Conservation (phyloP, 1,284 basidiomycete species). For the Pseudozyma thailandica region DNA sequence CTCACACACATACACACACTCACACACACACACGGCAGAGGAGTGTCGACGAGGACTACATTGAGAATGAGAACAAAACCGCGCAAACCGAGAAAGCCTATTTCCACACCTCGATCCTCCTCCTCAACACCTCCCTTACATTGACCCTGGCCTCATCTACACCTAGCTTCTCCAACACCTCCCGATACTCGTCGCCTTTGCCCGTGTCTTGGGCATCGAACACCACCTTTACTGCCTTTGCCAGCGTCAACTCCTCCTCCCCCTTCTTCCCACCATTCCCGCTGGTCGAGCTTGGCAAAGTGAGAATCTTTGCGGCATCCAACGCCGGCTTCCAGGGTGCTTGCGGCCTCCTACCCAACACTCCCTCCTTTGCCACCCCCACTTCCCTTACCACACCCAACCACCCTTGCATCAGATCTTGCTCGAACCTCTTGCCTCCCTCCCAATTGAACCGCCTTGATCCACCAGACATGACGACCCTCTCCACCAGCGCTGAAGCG, state of each 20-base stretch:
- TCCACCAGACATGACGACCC: conserved; percentile 57
- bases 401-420: conserved; percentile 58
- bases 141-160: conserved; percentile 28
- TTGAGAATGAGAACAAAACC: neutral
- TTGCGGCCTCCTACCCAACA: conserved; percentile 52
- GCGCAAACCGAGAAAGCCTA: neutral
- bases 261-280: neutral
- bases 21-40: too few species aligned
- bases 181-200: conserved; percentile 8
- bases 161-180: conserved; percentile 16
- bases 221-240: conserved; percentile 25
- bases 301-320: conserved; percentile 26
- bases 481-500: conserved; percentile 48
- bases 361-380: neutral
- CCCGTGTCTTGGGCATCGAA: conserved; percentile 23
- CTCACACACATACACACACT: too few species aligned
- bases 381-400: conserved; percentile 47
- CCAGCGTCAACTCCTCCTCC: conserved; percentile 11
- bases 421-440: conserved; percentile 34
- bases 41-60: neutral
- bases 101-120: conserved; percentile 41
- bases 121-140: conserved; percentile 27
- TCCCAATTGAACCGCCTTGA: conserved; percentile 24
- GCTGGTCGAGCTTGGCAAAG: conserved; percentile 8
- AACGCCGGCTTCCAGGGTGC: conserved; percentile 38